phyloP scores from a whole-genome alignment of 306 rosid genomes.

The Dalbergia cultrata region DNA sequence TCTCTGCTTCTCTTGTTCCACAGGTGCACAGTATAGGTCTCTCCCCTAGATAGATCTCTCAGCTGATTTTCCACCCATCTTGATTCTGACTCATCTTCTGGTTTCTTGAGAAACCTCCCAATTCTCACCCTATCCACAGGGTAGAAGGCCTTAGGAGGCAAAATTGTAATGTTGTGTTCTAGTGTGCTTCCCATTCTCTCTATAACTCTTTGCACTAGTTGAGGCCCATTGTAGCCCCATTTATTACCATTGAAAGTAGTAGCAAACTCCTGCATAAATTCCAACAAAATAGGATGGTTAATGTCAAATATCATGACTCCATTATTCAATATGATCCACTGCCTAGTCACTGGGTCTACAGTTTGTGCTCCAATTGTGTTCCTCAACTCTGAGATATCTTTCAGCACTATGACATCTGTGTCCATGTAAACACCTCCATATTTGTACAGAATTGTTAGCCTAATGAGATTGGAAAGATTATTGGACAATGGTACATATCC shows the following conservation, averaged over 20 bases:
- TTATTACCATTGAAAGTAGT: conserved; percentile 64
- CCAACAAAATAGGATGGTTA: conserved; percentile 64
- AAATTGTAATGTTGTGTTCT: conserved; percentile 51
- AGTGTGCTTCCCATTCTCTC: conserved; percentile 42
- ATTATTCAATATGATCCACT: conserved; percentile 66
- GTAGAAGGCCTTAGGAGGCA: conserved; percentile 62
- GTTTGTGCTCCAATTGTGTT: conserved; percentile 73
- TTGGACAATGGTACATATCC: neutral
- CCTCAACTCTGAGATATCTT: conserved; percentile 51
- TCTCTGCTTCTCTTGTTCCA: conserved; percentile 67
- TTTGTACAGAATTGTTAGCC: neutral
- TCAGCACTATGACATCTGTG: conserved; percentile 33
- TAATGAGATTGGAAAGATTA: neutral
- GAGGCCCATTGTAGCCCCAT: conserved; percentile 78
- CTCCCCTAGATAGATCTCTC: conserved; percentile 32
- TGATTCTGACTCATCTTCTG: conserved; percentile 36
- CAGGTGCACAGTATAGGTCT: conserved; percentile 62
- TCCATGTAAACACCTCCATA: conserved; percentile 22
- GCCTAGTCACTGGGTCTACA: conserved; percentile 40
- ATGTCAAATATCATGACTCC: conserved; percentile 70
- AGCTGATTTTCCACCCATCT: conserved; percentile 54
- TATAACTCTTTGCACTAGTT: conserved; percentile 67
- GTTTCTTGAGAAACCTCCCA: conserved; percentile 51
- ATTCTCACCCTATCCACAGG: conserved; percentile 68
- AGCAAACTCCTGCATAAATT: conserved; percentile 68